Evolutionary conservation across 2,329 filamentous ascomycete species (phyloP), one percentile per base, ranked within the genome.

Genomic region (Sporothrix curviconia): DNA sequence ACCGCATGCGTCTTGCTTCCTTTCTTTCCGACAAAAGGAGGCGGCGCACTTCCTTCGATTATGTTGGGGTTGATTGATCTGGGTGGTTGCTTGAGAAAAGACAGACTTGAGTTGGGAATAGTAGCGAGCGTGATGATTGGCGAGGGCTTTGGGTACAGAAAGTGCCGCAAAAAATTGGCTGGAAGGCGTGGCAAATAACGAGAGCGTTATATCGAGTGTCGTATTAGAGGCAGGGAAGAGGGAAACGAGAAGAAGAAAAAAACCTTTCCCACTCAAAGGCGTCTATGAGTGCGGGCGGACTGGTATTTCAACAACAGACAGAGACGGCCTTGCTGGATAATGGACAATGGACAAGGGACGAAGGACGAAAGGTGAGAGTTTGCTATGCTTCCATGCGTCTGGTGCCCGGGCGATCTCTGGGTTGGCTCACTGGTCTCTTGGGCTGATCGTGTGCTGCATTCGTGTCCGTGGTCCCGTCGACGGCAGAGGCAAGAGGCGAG

Each of bases 331-430:
- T 50, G 17, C 32, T n/a, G 37, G 47, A 34, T 15, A 9, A 37
- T 3, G 19, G 25, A 50, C 47, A 34, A 22, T n/a, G 37, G 32
- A 50, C 43, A 24, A 11, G 17, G 36, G 11, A 49, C 12, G 30
- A 19, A 24, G 30, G 30, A 49, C 8, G 19, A 40, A 40, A 25
- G 25, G 34, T n/a, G 37, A n/a, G n/a, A n/a, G n/a, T n/a, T n/a
- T 53, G 24, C 50, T 53, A 6, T 44, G 46, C 43, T 40, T 32
- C 40, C 43, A 39, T 54, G 22, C 54, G 46, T 37, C 54, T 59
- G 52, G 34, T 49, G 50, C 51, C 51, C 37, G 58, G 65, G 65
- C 66, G 67, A 70, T 69, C 65, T 64, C 62, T 24, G 46, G 61
- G 55, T 28, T 56, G n/a, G n/a, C n/a, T n/a, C n/a, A n/a, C n/a